Conservation (phyloP, 2,329 filamentous ascomycete species). For the Catunica adiposa region DNA sequence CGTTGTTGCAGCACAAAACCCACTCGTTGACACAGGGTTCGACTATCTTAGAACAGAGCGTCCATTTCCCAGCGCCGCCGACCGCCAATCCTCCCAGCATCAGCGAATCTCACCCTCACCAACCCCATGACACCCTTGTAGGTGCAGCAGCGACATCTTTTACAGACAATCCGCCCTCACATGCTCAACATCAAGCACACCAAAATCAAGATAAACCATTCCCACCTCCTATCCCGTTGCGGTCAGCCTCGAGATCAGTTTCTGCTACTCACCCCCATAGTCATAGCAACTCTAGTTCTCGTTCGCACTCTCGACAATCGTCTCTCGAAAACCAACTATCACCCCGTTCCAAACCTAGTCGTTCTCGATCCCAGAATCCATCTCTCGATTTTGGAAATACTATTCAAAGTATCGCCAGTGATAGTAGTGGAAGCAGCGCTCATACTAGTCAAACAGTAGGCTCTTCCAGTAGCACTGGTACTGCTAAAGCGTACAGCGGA, state of each 20-base stretch:
- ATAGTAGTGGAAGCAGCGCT: background rate
- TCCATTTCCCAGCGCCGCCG: background rate
- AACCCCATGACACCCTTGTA: background rate
- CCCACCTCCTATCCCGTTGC: slow-evolving; percentile 2
- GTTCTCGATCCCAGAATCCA: slow-evolving; percentile 22
- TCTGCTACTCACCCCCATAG: slow-evolving; percentile 18
- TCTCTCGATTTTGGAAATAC: slow-evolving; percentile 22
- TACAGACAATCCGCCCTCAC: background rate
- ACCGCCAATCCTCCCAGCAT: background rate
- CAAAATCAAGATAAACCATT: background rate
- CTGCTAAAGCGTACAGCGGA: slow-evolving; percentile 31
- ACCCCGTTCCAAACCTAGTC: slow-evolving; percentile 17
- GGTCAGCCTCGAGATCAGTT: slow-evolving; percentile 16
- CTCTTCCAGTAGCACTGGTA: background rate
- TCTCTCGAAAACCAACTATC: slow-evolving; percentile 37
- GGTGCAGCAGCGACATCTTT: background rate
- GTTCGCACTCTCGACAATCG: slow-evolving; percentile 40
- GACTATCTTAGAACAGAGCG: background rate
- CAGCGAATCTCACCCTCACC: background rate
- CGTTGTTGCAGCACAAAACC: background rate
- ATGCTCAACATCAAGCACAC: background rate
- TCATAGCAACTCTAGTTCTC: slow-evolving; percentile 26
- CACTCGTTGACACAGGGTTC: background rate
- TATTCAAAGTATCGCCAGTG: background rate
- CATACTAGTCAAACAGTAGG: background rate